A percentile compares a stretch with the other conserved stretches of the same genome.
Evolutionary conservation across 768 basidiomycete species (phyloP).

Genomic region (Mycena kentingensis): DNA sequence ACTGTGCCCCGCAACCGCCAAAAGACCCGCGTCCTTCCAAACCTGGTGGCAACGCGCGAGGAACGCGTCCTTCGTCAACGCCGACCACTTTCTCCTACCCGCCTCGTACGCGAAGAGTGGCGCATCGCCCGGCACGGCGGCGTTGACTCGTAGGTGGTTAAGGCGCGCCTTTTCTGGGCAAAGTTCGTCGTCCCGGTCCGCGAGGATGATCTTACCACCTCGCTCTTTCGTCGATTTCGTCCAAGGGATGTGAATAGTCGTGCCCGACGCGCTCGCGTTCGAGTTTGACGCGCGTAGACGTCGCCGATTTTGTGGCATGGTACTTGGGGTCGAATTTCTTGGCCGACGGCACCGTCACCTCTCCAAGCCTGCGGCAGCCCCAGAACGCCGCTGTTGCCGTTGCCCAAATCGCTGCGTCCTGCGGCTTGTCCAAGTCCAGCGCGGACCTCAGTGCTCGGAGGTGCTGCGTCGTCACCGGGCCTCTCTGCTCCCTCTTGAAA

Average conservation of each 20-base stretch:
- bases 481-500: constrained; percentile 1
- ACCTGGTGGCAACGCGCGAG: neutral
- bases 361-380: constrained; percentile 13
- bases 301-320: neutral
- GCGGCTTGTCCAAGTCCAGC: neutral
- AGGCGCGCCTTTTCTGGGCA: neutral
- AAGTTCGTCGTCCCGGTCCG: neutral
- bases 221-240: neutral
- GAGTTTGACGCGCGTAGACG: too few species aligned
- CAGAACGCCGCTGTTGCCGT: constrained; percentile 5
- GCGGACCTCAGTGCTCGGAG: neutral
- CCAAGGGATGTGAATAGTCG: neutral
- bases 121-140: neutral
- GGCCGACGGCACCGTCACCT: neutral
- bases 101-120: neutral
- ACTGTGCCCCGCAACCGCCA: neutral
- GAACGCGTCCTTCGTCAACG: constrained; percentile 1
- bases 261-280: neutral
- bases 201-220: neutral
- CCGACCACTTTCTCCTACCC: neutral
- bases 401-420: too few species aligned
- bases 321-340: neutral
- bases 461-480: constrained; percentile 5
- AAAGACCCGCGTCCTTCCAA: neutral
- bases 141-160: neutral